These are phyloP conservation scores for Rhinocladiella similis DNA, from an alignment of 2,329 filamentous ascomycete species.

Conservation along the genomic window DNA sequence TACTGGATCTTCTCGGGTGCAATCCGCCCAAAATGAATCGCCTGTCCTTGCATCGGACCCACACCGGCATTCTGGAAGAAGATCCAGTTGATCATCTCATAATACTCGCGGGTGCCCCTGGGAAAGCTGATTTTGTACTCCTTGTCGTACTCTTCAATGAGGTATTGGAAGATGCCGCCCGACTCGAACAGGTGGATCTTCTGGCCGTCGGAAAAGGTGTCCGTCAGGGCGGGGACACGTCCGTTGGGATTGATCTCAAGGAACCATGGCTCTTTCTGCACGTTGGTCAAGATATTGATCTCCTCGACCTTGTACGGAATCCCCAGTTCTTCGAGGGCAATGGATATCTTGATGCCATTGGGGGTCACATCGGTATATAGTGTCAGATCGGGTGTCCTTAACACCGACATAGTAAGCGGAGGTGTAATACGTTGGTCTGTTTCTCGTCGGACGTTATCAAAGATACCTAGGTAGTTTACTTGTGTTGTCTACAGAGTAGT, in stretches of 20 bases:
- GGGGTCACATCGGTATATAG: conserved; percentile 84
- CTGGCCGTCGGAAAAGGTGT: conserved; percentile 65
- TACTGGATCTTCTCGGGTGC: conserved; percentile 80
- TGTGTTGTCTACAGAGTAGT: too few relatives aligned
- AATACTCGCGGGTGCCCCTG: conserved; percentile 69
- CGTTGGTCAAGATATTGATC: background rate
- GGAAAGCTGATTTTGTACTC: conserved; percentile 83
- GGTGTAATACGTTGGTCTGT: too few relatives aligned
- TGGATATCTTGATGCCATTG: conserved; percentile 87
- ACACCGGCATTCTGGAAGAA: conserved; percentile 69
- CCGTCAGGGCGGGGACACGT: conserved; percentile 82
- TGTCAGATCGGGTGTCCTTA: too few relatives aligned
- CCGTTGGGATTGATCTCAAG: conserved; percentile 89
- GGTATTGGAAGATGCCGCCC: conserved; percentile 79
- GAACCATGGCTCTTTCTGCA: conserved; percentile 84
- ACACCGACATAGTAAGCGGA: too few relatives aligned
- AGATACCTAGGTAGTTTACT: too few relatives aligned
- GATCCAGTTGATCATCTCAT: conserved; percentile 76
- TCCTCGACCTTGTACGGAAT: conserved; percentile 18
- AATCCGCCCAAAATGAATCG: conserved; percentile 81
- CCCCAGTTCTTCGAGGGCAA: conserved; percentile 79
- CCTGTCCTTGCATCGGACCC: conserved; percentile 80
- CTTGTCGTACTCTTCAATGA: conserved; percentile 80
- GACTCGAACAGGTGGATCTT: conserved; percentile 77
- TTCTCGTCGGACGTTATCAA: too few relatives aligned